phyloP scores from a whole-genome alignment of 1,284 basidiomycete species.

The Chiua sp. region DNA sequence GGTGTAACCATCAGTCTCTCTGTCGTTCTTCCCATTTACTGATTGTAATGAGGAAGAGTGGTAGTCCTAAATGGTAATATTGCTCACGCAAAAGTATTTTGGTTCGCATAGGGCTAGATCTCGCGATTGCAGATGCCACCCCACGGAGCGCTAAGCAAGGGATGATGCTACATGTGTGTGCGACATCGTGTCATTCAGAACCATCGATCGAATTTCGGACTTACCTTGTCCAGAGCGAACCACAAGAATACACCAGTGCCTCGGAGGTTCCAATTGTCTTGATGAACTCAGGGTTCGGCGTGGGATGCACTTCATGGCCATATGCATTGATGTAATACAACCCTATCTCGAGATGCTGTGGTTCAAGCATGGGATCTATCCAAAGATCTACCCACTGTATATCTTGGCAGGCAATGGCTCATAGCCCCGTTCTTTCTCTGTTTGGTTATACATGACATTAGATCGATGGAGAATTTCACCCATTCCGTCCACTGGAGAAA shows the following conservation, averaged over 20 bases:
- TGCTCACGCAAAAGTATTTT: constrained; percentile 85
- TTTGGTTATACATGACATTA: constrained; percentile 74
- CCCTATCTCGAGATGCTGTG: constrained; percentile 47
- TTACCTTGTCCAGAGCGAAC: constrained; percentile 91
- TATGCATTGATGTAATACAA: constrained; percentile 95
- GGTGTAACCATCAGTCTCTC: constrained; percentile 88
- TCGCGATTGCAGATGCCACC: constrained; percentile 81
- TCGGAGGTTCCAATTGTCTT: constrained; percentile 67
- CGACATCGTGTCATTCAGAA: constrained; percentile 14
- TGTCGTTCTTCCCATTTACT: constrained; percentile 92
- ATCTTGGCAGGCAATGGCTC: constrained; percentile 70
- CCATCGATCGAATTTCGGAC: constrained; percentile 6
- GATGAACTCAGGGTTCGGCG: constrained; percentile 85
- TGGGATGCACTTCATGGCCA: constrained; percentile 89
- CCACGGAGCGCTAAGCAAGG: constrained; percentile 90
- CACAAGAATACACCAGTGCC: constrained; percentile 89
- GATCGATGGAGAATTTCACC: constrained; percentile 52
- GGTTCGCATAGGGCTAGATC: constrained; percentile 71
- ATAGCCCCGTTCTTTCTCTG: constrained; percentile 55
- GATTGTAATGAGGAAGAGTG: constrained; percentile 12
- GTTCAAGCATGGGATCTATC: constrained; percentile 12
- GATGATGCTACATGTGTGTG: constrained; percentile 64
- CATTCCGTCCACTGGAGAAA: constrained; percentile 56
- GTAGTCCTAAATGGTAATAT: neutral
- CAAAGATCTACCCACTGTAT: constrained; percentile 54